Percentiles rank a stretch among this genome's conserved stretches.
Conservation (phyloP, 2,329 filamentous ascomycete species). For the Monosporascus sp. region DNA sequence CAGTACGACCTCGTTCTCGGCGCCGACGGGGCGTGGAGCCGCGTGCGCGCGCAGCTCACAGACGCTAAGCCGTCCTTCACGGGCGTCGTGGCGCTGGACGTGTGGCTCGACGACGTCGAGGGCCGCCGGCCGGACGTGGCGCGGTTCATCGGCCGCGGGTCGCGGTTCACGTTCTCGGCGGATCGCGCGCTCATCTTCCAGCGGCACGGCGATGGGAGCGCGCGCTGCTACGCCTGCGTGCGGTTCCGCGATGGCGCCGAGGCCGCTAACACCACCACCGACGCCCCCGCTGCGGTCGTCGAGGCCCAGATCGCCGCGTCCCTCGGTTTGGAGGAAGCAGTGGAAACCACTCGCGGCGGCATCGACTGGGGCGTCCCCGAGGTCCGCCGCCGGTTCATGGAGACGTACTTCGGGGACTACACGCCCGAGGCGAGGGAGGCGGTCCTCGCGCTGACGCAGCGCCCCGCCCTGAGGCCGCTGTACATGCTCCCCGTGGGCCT, state of each 20-base stretch:
- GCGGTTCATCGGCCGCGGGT: slow-evolving; percentile 27
- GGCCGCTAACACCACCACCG: no score
- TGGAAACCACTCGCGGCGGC: no score
- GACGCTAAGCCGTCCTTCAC: slow-evolving; percentile 31
- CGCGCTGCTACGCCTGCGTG: slow-evolving; percentile 14
- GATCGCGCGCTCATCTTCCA: slow-evolving; percentile 15
- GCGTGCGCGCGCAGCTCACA: slow-evolving; percentile 23
- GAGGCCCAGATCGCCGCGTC: no score
- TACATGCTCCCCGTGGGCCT: slow-evolving; percentile 20
- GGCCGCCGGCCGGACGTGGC: slow-evolving; percentile 27
- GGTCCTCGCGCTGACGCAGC: slow-evolving; percentile 8
- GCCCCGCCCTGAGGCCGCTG: slow-evolving; percentile 9
- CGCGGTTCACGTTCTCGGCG: slow-evolving; percentile 29
- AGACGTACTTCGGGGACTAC: slow-evolving; percentile 14
- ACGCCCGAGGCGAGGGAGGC: slow-evolving; percentile 3
- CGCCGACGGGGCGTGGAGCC: slow-evolving; percentile 33
- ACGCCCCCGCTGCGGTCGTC: no score
- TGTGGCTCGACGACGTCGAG: slow-evolving; percentile 25
- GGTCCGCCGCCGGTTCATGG: slow-evolving; percentile 8
- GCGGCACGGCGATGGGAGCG: slow-evolving; percentile 12
- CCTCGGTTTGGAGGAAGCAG: no score
- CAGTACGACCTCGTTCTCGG: slow-evolving; percentile 30
- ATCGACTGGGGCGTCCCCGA: slow-evolving; percentile 13
- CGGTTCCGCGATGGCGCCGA: slow-evolving; percentile 3
- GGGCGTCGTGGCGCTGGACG: slow-evolving; percentile 32